These are phyloP conservation scores for Zygosaccharomyces siamensis DNA, from an alignment of 805 yeast species.

Conservation along the genomic window DNA sequence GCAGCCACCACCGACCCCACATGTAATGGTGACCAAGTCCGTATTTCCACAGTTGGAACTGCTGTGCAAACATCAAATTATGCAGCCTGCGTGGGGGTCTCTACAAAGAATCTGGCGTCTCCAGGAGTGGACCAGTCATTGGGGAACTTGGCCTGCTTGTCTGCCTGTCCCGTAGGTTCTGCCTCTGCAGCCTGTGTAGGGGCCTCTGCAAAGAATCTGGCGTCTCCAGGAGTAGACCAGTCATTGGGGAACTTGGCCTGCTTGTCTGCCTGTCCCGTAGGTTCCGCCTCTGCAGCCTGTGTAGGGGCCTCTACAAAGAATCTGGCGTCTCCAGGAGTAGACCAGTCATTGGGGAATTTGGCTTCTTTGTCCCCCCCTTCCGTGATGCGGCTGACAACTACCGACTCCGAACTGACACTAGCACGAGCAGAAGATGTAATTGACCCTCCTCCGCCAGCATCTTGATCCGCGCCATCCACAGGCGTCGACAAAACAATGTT, in stretches of 20 bases:
- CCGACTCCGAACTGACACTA: too few relatives aligned
- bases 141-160: neutral
- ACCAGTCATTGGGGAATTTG: neutral
- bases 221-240: neutral
- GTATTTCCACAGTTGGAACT: too few relatives aligned
- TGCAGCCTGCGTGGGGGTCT: neutral
- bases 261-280: neutral
- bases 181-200: neutral
- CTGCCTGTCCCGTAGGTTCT: neutral
- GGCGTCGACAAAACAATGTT: neutral
- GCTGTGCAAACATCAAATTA: neutral
- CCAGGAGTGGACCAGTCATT: neutral
- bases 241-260: neutral
- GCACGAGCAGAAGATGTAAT: neutral
- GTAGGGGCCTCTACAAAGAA: neutral
- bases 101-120: neutral
- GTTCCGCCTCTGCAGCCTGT: neutral
- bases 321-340: neutral
- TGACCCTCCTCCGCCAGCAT: neutral
- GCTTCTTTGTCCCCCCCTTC: too few relatives aligned
- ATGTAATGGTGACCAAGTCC: too few relatives aligned
- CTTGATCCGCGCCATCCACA: neutral
- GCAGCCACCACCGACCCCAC: too few relatives aligned
- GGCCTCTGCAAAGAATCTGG: neutral
- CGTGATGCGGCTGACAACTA: too few relatives aligned